Base-by-base conservation (phyloP, 441 rosid species). In the Syzygium syzygioides region DNA sequence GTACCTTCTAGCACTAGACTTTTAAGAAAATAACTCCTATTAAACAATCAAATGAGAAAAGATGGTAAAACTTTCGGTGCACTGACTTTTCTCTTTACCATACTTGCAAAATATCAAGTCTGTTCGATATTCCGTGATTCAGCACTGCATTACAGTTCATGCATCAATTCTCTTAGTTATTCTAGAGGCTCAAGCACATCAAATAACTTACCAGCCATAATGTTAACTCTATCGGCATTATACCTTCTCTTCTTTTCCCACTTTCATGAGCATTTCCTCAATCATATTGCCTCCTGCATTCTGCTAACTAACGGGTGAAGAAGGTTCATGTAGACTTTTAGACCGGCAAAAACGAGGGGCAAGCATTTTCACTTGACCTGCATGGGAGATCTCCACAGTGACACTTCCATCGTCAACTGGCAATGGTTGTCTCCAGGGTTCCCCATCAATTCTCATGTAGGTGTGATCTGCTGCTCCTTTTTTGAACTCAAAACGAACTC, bases 381-480 rank as follows among this genome's bases (percentile, higher is more conserved):
- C 94, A 86, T 96, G 99, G 86, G 99, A 97, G 55, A 98, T 96
- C 93, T 98, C 99, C n/a, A 98, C 94, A 17, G 93, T 93, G 55
- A 98, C 97, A 1, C 97, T 95, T 86, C 95, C 96, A 59, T 95
- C 96, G 59, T 94, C 95, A 30, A 85, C 88, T 45, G 99, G 99
- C 66, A 98, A 91, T 32, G 99, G 99, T 90, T 98, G 99, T 93
- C 94, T 97, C 99, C 99, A 97, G 4, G 99, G 99, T 88, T 96
- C 99, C 87, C 99, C 99, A 88, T 98, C 99, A 71, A 98, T 96
- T 91, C 99, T 96, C 99, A 97, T 98, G 91, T 54, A 97, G 88
- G 99, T 95, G 91, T 94, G 94, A 80, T 96, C 97, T 3, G 96
- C 92, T 53, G 97, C 95, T 76, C 96, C 98, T 93, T 93, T 96